Conservation (phyloP, 345 rosid species). For the Populus tremula region DNA sequence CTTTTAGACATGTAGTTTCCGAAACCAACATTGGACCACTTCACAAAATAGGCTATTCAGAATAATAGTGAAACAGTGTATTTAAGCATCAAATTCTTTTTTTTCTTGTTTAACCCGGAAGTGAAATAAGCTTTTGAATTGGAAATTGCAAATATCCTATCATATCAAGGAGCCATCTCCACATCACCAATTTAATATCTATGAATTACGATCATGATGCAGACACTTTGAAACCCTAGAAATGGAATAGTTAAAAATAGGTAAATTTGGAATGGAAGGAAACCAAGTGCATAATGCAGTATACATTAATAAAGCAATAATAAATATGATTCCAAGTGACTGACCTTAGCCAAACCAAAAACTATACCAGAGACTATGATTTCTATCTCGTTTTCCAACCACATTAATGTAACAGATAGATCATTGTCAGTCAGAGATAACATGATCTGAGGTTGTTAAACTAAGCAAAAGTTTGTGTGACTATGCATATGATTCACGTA, state of each 20-base stretch:
- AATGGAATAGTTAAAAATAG: not conserved
- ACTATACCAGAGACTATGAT: not conserved
- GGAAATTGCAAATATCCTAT: not conserved
- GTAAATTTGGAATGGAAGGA: not conserved
- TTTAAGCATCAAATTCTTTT: not conserved
- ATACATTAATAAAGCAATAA: not conserved
- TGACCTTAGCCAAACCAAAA: not conserved
- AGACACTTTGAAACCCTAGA: too few relatives aligned
- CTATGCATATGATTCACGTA: not conserved
- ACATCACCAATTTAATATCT: not conserved
- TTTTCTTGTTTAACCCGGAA: not conserved
- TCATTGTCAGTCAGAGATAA: not conserved
- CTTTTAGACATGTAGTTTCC: not conserved
- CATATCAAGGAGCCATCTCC: not conserved
- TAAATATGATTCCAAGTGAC: too few relatives aligned
- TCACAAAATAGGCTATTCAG: not conserved
- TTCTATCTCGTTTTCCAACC: too few relatives aligned
- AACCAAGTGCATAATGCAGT: not conserved
- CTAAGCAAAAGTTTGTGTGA: too few relatives aligned
- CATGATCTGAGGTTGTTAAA: too few relatives aligned
- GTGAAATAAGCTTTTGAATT: not conserved
- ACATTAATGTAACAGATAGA: too few relatives aligned
- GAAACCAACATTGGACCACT: not conserved
- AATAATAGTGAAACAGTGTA: not conserved
- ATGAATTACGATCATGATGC: not conserved